These are phyloP conservation scores for Uromyces viciae-fabae DNA, from an alignment of 1,284 basidiomycete genomes.

Conservation along the genomic window DNA sequence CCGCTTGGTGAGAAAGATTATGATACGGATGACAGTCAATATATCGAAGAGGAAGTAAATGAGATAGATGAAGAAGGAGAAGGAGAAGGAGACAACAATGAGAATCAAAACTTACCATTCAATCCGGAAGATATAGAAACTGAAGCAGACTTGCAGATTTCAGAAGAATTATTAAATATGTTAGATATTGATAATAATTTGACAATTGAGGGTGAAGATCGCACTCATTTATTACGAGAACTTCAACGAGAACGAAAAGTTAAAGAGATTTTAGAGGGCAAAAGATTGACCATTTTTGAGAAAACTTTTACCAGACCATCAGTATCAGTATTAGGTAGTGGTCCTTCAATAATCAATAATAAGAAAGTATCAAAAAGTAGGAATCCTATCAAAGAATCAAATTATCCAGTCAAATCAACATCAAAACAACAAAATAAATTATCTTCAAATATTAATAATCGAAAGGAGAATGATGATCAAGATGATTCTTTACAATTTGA, in stretches of 20 bases:
- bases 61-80: conserved; percentile 9
- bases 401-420: not conserved
- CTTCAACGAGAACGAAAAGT: conserved; percentile 19
- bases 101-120: not conserved
- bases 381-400: not conserved
- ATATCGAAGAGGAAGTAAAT: not conserved
- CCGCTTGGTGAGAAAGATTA: not conserved
- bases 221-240: conserved; percentile 19
- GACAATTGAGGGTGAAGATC: not conserved
- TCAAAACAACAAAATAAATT: not conserved
- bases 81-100: not conserved
- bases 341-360: not conserved
- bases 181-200: conserved; percentile 13
- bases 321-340: not conserved
- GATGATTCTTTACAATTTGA: conserved; percentile 14
- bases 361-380: not conserved
- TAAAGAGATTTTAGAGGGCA: conserved; percentile 27
- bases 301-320: not conserved
- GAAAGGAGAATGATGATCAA: not conserved
- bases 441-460: not conserved
- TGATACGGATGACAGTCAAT: not conserved
- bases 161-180: conserved; percentile 34
- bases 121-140: not conserved
- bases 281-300: conserved; percentile 17
- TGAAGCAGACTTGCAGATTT: conserved; percentile 20